Base-by-base conservation (phyloP, 352 stramenopile species). In the Phytophthora brassicae region DNA sequence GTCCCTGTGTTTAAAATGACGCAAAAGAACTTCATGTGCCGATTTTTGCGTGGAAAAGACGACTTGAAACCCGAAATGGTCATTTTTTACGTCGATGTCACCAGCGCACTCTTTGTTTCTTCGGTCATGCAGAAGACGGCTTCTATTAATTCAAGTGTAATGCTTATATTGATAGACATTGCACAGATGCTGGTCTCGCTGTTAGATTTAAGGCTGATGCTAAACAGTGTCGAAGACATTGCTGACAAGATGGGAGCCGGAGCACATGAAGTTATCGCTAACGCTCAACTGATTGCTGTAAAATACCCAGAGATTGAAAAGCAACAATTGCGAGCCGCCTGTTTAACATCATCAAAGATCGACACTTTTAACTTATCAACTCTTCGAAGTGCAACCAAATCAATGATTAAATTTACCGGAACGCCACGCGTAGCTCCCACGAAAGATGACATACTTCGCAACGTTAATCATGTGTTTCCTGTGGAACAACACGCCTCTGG, bases 1-100 rank as follows among this genome's bases (percentile, higher is more conserved):
- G 23, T 64, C 4, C 61, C 54, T 4, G 16, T 41, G 24, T 64
- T 64, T 26, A 69, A 60, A 13, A 43, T 64, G 9, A 58, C 42
- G 0, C 38, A 56, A 29, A 64, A 50, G 33, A 68, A 68, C 16
- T 14, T 64, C 6, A n/a, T 68, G 19, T 52, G 46, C 24, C 54
- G 39, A 41, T 41, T 44, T 49, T 47, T 64, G 11, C 20, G 20
- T 13, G 60, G 55, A 2, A 63, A 56, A 47, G 41, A 70, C 8
- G 69, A 80, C 48, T 12, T 64, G n/a, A 73, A 74, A 38, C 66
- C 74, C 0, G 61, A 84, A 43, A 57, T 73, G 14, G 54, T 81
- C 14, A 62, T 82, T 5, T 78, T 86, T 50, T 78, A 70, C 20
- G 64, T 79, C 47, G 69, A 86, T 22, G 55, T 86, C 29, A 81